Evolutionary conservation across 169 alveolate species (phyloP).

Genomic region (Eimeria sp.): DNA sequence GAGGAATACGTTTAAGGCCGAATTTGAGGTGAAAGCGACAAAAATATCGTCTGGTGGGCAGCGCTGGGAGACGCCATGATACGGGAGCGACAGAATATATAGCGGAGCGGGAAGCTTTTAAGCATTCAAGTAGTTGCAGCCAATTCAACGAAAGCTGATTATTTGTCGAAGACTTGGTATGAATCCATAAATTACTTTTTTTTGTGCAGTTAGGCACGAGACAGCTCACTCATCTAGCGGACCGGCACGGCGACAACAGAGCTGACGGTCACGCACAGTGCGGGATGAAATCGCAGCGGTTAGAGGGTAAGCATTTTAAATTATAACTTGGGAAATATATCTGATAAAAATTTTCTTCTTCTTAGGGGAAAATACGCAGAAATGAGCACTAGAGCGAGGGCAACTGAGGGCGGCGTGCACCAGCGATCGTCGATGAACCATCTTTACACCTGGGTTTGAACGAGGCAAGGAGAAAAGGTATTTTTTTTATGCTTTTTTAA

Average conservation of each 20-base stretch:
- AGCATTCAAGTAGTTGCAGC: not conserved
- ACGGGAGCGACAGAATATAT: not conserved
- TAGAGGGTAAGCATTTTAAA: not conserved
- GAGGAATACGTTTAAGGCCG: not conserved
- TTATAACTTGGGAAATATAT: not conserved
- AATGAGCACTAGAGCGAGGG: not conserved
- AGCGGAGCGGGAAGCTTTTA: not conserved
- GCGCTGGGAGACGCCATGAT: not conserved
- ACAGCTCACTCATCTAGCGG: not conserved
- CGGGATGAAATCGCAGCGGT: not conserved
- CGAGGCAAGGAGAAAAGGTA: not conserved
- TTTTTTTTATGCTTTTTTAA: not conserved
- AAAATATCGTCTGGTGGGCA: not conserved
- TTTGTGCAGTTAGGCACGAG: not conserved
- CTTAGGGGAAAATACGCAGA: not conserved
- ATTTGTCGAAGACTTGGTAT: too few relatives aligned
- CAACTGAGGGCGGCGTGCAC: not conserved
- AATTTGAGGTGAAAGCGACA: not conserved
- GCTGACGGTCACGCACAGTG: not conserved
- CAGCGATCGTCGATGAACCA: slow-evolving; percentile 15
- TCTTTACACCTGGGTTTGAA: not conserved
- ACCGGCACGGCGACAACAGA: not conserved
- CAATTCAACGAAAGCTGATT: not conserved
- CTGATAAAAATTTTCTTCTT: not conserved
- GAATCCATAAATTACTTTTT: not conserved